Conservation (phyloP, 257 asterid species). For the Salvia hispanica region DNA sequence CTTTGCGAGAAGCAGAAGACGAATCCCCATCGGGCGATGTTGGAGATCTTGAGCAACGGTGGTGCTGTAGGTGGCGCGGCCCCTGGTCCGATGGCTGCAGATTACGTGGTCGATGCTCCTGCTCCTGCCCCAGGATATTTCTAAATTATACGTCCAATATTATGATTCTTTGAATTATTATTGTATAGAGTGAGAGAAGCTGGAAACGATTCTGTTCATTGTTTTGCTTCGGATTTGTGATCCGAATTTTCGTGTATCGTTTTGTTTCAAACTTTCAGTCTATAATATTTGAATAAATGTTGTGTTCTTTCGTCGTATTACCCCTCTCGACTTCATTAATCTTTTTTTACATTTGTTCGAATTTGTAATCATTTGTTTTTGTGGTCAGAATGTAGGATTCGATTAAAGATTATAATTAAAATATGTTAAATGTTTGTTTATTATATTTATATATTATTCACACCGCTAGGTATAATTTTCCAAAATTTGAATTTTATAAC, state of each 20-base stretch:
- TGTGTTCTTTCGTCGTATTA: too few relatives aligned
- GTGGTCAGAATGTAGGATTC: neutral
- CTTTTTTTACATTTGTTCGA: neutral
- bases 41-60: conserved; percentile 60
- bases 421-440: too few relatives aligned
- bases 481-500: too few relatives aligned
- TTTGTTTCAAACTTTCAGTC: neutral
- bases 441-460: too few relatives aligned
- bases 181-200: conserved; percentile 6
- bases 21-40: conserved; percentile 65
- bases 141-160: neutral
- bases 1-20: conserved; percentile 59
- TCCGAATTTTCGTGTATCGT: conserved; percentile 20
- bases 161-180: conserved; percentile 23
- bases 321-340: too few relatives aligned
- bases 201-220: conserved; percentile 22
- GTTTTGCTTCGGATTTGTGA: conserved; percentile 20
- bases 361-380: neutral
- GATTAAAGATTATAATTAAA: neutral
- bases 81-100: conserved; percentile 34
- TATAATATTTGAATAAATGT: neutral
- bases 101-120: conserved; percentile 31
- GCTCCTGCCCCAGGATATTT: conserved; percentile 33
- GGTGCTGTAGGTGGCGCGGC: conserved; percentile 45
- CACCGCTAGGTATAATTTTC: too few relatives aligned